Conservation (phyloP, 495 filamentous ascomycete species). For the Aspergillus indologenus region DNA sequence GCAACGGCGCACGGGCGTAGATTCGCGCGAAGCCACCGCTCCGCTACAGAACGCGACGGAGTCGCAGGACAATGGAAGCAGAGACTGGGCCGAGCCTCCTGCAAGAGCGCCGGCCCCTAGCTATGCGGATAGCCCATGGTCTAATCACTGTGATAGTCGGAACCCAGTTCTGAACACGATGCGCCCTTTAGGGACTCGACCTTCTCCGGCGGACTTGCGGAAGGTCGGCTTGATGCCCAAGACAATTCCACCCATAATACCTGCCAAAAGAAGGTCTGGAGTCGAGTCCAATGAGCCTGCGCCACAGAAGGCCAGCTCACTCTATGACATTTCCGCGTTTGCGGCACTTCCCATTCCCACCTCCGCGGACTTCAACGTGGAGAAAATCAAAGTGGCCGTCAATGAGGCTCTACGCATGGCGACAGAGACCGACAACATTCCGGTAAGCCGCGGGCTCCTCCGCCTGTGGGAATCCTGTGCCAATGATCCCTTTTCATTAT, state of each 20-base stretch:
- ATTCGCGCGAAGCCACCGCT: constrained; percentile 24
- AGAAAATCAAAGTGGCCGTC: constrained; percentile 24
- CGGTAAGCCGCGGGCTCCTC: constrained; percentile 27
- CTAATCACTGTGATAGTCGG: constrained; percentile 21
- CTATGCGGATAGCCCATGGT: constrained; percentile 60
- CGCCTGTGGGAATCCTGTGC: constrained; percentile 27
- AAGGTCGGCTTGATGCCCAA: constrained; percentile 30
- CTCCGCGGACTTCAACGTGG: constrained; percentile 25
- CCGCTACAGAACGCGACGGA: constrained; percentile 15
- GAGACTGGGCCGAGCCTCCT: constrained; percentile 70
- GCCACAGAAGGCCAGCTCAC: constrained; percentile 6
- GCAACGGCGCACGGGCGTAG: constrained; percentile 26
- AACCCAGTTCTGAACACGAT: constrained; percentile 32
- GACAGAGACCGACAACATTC: constrained; percentile 23
- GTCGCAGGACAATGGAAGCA: constrained; percentile 23
- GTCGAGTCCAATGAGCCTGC: constrained; percentile 7
- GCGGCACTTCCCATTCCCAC: constrained; percentile 22
- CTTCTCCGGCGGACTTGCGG: constrained; percentile 26
- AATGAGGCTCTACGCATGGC: constrained; percentile 23
- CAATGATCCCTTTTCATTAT: constrained; percentile 26
- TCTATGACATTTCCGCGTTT: constrained; percentile 19
- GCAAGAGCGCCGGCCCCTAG: constrained; percentile 61
- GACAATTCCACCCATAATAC: constrained; percentile 17
- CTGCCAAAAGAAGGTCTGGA: constrained; percentile 20
- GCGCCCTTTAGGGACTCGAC: constrained; percentile 30